phyloP scores from a whole-genome alignment of 495 filamentous ascomycete species.

The Staphylotrichum tortipilum region DNA sequence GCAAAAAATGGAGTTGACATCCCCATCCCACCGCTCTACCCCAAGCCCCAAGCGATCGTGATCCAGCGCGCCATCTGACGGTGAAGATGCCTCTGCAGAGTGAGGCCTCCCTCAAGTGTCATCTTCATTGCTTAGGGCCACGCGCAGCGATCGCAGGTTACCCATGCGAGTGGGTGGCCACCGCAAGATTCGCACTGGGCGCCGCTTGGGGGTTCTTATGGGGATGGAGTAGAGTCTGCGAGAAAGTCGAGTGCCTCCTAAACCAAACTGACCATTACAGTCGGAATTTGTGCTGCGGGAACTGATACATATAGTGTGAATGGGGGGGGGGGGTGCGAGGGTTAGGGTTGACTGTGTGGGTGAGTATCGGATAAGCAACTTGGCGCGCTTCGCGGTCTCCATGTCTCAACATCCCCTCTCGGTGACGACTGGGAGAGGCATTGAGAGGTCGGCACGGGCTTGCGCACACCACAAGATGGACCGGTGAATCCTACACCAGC shows the following conservation, averaged over 20 bases:
- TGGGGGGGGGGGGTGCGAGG: background rate
- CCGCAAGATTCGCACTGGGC: constrained; percentile 47
- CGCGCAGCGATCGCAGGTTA: constrained; percentile 40
- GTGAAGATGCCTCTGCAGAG: constrained; percentile 46
- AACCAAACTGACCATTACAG: constrained; percentile 45
- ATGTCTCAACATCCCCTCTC: background rate
- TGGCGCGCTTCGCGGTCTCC: background rate
- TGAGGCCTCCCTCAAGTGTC: constrained; percentile 43
- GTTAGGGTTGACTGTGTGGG: background rate
- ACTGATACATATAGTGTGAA: constrained; percentile 17
- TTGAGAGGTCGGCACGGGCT: background rate
- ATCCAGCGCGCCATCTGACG: constrained; percentile 46
- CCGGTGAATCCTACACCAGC: too few relatives aligned
- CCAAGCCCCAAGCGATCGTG: constrained; percentile 45
- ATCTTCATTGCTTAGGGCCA: constrained; percentile 43
- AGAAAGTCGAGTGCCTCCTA: constrained; percentile 41
- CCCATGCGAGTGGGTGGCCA: constrained; percentile 43
- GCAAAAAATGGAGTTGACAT: constrained; percentile 36
- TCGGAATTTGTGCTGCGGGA: constrained; percentile 7
- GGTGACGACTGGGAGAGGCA: background rate
- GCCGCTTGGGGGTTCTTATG: constrained; percentile 41
- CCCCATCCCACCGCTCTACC: constrained; percentile 38
- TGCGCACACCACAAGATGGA: background rate
- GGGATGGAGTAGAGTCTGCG: constrained; percentile 33
- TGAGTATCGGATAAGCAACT: background rate